phyloP scores from a whole-genome alignment of 179 eudicot species.

The Gypsophila paniculata region DNA sequence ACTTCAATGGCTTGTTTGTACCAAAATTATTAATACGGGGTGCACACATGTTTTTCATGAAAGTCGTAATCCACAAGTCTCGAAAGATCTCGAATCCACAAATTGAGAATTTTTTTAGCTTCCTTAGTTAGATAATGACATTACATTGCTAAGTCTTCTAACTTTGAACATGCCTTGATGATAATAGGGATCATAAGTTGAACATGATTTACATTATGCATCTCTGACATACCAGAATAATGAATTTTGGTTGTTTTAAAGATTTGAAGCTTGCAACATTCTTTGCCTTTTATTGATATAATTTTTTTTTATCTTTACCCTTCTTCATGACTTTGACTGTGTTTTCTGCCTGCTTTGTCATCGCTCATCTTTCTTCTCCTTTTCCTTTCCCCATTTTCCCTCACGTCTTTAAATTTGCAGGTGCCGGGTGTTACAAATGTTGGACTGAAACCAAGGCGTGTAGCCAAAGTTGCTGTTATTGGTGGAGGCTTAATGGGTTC shows the following conservation, averaged over 20 bases:
- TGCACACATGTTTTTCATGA: too few relatives aligned
- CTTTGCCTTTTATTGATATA: not conserved
- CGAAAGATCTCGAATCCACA: not conserved
- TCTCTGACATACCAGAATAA: too few relatives aligned
- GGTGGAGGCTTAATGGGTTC: constrained; percentile 99
- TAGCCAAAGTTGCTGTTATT: constrained; percentile 80
- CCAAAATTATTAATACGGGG: not conserved
- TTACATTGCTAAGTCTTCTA: not conserved
- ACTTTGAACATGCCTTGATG: not conserved
- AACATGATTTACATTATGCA: too few relatives aligned
- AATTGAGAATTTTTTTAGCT: not conserved
- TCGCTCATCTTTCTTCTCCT: not conserved
- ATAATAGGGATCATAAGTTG: too few relatives aligned
- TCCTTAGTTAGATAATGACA: not conserved
- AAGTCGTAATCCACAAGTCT: not conserved
- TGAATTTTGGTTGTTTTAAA: too few relatives aligned
- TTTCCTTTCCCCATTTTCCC: not conserved
- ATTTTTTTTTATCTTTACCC: not conserved
- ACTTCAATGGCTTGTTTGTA: not conserved
- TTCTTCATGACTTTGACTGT: constrained; percentile 2
- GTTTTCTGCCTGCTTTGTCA: not conserved
- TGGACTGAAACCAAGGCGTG: constrained; percentile 72
- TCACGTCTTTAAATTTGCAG: constrained; percentile 33
- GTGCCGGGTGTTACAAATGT: constrained; percentile 86
- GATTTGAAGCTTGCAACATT: too few relatives aligned